Conservation (phyloP, 306 rosid species). For the Canavalia ensiformis region DNA sequence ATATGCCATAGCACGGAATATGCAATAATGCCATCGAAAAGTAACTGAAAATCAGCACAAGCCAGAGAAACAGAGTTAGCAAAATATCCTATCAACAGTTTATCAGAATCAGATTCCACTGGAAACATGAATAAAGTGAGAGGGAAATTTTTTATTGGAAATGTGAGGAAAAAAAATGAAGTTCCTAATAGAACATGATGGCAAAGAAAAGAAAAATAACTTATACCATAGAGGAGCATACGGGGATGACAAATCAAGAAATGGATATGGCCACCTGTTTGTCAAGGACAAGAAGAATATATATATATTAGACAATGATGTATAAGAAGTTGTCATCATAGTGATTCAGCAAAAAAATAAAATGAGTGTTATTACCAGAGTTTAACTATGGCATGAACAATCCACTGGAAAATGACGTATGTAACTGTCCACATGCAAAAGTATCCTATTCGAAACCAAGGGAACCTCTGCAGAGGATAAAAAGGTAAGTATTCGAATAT, state of each 20-base stretch:
- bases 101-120: constrained; percentile 26
- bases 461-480: constrained; percentile 71
- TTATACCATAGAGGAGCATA: constrained; percentile 88
- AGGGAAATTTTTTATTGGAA: neutral
- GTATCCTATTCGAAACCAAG: constrained; percentile 97
- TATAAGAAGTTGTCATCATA: neutral
- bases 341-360: constrained; percentile 5
- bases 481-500: constrained; percentile 39
- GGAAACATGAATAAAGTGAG: neutral
- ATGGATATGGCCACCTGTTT: constrained; percentile 99
- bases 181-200: neutral
- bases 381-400: constrained; percentile 77
- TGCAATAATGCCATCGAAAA: constrained; percentile 83
- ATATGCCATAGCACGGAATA: constrained; percentile 92
- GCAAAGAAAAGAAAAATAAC: neutral
- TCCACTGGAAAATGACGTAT: constrained; percentile 88
- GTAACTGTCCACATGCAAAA: constrained; percentile 88
- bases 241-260: constrained; percentile 88
- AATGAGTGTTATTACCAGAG: constrained; percentile 67
- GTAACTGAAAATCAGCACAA: constrained; percentile 69
- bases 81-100: constrained; percentile 31
- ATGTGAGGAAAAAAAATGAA: neutral
- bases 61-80: constrained; percentile 47
- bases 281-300: constrained; percentile 21
- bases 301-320: constrained; percentile 33